Base-by-base conservation (phyloP, 1,284 basidiomycete genomes). In the Hemileia vastatrix region DNA sequence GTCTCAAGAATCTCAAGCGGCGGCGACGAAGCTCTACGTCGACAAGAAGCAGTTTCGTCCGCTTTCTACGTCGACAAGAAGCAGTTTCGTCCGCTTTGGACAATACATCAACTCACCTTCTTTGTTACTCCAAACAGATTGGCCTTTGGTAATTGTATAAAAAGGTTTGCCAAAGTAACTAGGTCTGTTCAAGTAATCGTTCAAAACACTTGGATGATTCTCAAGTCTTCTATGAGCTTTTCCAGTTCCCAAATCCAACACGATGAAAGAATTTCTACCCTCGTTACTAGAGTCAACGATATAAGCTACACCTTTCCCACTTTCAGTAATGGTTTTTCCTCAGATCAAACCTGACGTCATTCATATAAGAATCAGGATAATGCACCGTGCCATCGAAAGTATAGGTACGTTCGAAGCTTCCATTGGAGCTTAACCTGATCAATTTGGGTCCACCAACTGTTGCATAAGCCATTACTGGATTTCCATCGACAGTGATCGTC, bases 281-380 rank as follows among this genome's bases (percentile, higher is more conserved):
- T 65, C 64, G 40, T 65, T 63, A 23, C 50, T 54, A 9, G 63
- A 64, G 33, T 65, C 64, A n/a, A 63, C 63, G 49, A 65, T 55
- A 45, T 65, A 65, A n/a, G 52, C 61, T 15, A 65, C 60, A 31
- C 64, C 64, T 64, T 64, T 27, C 8, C 61, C 64, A 21, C 31
- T 31, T 13, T 40, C 27, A 31, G 54, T 57, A 32, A 6, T 61
- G 2, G 33, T 65, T 64, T 13, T 40, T 45, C 24, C 62, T 24
- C n/a, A 65, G 63, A 31, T 65, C 64, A n/a, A 65, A 56, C n/a
- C 64, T 40, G 18, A 65, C 43, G 27, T 65, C 64, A 33, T 65
- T 65, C 23, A 65, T 52, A 15, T 54, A 54, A n/a, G 63, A 63
- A 36, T 64, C 61, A 27, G 64, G 63, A 57, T 55, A 65, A 6